These are phyloP conservation scores for Cryptosporidium sp. DNA, from an alignment of 169 alveolate species.

Conservation along the genomic window DNA sequence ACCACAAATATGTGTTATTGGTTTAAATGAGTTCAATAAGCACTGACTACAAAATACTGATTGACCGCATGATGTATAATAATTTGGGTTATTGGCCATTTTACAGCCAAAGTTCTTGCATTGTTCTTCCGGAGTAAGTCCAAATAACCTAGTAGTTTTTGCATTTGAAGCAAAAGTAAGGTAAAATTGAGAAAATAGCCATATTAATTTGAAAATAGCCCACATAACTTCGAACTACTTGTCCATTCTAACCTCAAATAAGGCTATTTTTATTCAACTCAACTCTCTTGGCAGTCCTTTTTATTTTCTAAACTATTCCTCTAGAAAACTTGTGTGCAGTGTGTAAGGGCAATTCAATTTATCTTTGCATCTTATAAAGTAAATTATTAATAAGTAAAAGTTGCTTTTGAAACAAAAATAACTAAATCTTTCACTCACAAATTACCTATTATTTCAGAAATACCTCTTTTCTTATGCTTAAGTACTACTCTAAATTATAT, in stretches of 20 bases:
- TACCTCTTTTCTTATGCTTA: background rate
- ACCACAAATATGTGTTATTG: background rate
- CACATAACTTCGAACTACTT: background rate
- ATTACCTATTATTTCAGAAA: background rate
- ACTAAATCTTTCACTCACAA: background rate
- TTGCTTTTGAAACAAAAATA: background rate
- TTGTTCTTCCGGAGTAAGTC: conserved; percentile 48
- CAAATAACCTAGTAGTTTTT: conserved; percentile 8
- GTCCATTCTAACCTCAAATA: background rate
- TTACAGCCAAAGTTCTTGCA: conserved; percentile 37
- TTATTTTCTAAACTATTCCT: background rate
- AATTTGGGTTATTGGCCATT: background rate
- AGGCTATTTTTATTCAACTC: background rate
- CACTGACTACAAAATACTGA: conserved; percentile 28
- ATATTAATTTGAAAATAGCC: background rate
- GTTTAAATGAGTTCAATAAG: conserved; percentile 6
- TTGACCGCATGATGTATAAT: conserved; percentile 54
- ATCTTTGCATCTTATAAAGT: background rate
- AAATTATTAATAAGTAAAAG: background rate
- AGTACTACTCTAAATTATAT: background rate
- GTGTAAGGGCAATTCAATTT: background rate
- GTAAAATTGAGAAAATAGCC: background rate
- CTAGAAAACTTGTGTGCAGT: conserved; percentile 7
- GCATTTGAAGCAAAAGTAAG: conserved; percentile 18
- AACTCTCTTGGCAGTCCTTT: background rate